phyloP scores from a whole-genome alignment of 2,329 filamentous ascomycete genomes.

The Emmonsiellopsis sp. region DNA sequence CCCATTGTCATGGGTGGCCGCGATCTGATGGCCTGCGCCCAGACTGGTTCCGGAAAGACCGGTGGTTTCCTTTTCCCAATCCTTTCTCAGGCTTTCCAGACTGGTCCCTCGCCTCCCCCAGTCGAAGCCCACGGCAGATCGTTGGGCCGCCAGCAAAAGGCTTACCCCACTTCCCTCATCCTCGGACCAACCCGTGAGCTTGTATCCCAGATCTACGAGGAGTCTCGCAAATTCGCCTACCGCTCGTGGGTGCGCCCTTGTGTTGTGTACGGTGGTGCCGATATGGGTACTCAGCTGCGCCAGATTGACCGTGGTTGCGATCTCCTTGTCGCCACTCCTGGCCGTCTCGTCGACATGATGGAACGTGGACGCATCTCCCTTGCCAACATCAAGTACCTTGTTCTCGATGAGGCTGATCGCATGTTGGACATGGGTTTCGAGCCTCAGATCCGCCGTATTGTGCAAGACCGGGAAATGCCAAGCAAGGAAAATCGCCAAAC shows the following conservation, averaged over 20 bases:
- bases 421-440: conserved; percentile 99
- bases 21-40: conserved; percentile 98
- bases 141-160: conserved; percentile 87
- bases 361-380: conserved; percentile 97
- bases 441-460: conserved; percentile 96
- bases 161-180: conserved; percentile 91
- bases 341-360: conserved; percentile 94
- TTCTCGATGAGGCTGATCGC: conserved; percentile 97
- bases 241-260: conserved; percentile 98
- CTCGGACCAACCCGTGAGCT: conserved; percentile 95
- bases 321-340: conserved; percentile 90
- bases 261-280: conserved; percentile 97
- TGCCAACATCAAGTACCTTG: conserved; percentile 97
- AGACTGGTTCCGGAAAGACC: conserved; percentile 99
- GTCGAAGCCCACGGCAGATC: conserved; percentile 54
- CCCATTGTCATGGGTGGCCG: conserved; percentile 97
- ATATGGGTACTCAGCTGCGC: conserved; percentile 95
- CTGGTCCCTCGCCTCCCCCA: conserved; percentile 58
- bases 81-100: conserved; percentile 90
- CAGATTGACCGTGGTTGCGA: conserved; percentile 98
- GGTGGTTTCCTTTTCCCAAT: conserved; percentile 99
- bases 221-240: conserved; percentile 96
- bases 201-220: conserved; percentile 96
- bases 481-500: conserved; percentile 75
- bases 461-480: conserved; percentile 98